These are phyloP conservation scores for Backusella liffmaniae DNA, from an alignment of 192 early-diverging fungal genomes.

Conservation along the genomic window DNA sequence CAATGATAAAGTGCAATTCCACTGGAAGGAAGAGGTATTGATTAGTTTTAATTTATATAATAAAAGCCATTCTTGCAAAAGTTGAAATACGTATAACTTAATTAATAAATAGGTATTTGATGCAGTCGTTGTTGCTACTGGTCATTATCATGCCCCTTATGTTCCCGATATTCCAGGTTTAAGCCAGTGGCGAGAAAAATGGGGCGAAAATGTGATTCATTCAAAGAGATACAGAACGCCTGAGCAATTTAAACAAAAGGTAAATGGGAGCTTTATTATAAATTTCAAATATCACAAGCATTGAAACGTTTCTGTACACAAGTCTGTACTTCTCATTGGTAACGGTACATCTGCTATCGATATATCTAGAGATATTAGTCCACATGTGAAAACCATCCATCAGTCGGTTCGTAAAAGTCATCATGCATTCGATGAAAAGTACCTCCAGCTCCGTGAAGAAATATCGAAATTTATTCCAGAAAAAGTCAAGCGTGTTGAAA, in stretches of 20 bases:
- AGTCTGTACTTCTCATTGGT: slow-evolving; percentile 55
- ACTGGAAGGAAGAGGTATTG: not conserved
- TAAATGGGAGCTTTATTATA: not conserved
- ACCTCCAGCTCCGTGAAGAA: not conserved
- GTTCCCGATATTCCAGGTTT: slow-evolving; percentile 48
- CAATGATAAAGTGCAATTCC: not conserved
- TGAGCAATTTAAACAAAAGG: slow-evolving; percentile 30
- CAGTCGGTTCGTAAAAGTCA: slow-evolving; percentile 32
- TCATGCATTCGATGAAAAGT: not conserved
- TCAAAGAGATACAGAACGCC: slow-evolving; percentile 35
- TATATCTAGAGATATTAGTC: slow-evolving; percentile 43
- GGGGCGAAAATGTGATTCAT: slow-evolving; percentile 20
- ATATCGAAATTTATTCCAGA: not conserved
- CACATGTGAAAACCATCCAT: slow-evolving; percentile 32
- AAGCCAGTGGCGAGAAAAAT: not conserved
- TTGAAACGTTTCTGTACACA: not conserved
- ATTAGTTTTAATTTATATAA: not conserved
- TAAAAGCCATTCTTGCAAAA: too few relatives aligned
- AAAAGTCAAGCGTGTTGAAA: not conserved
- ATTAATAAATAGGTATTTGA: slow-evolving; percentile 35
- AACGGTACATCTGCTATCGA: slow-evolving; percentile 50
- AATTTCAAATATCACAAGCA: too few relatives aligned
- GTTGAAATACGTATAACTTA: not conserved
- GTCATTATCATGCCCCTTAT: slow-evolving; percentile 46
- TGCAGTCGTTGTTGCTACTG: slow-evolving; percentile 50